A percentile compares a stretch with the other conserved stretches of the same genome.
Conservation (phyloP, 352 stramenopile genomes). For the Phytopythium cucurbitacearum region DNA sequence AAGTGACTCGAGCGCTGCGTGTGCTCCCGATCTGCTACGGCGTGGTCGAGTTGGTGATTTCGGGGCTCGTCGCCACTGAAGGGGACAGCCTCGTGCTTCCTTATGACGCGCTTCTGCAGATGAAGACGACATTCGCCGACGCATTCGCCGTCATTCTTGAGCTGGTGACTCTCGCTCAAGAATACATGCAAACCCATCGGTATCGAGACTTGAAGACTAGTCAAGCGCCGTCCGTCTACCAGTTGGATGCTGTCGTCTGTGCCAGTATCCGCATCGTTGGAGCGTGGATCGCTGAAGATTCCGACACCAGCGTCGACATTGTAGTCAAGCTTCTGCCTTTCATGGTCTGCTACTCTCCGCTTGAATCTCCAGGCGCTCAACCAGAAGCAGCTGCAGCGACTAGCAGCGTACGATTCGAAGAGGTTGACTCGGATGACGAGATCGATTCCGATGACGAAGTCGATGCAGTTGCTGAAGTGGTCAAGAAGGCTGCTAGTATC, state of each 20-base stretch:
- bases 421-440: conserved; percentile 60
- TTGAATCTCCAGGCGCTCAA: conserved; percentile 12
- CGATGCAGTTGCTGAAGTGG: conserved; percentile 36
- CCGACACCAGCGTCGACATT: conserved; percentile 62
- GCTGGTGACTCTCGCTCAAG: conserved; percentile 55
- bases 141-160: conserved; percentile 70
- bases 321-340: conserved; percentile 73
- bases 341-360: conserved; percentile 70
- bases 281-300: conserved; percentile 82
- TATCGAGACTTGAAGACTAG: conserved; percentile 42
- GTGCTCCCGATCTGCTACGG: conserved; percentile 77
- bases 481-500: conserved; percentile 28
- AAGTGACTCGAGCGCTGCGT: conserved; percentile 47
- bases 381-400: conserved; percentile 11
- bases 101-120: conserved; percentile 66
- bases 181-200: conserved; percentile 72
- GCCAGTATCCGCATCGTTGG: conserved; percentile 72
- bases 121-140: conserved; percentile 69
- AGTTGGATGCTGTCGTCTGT: conserved; percentile 73
- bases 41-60: conserved; percentile 70
- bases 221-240: conserved; percentile 26
- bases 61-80: conserved; percentile 46
- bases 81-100: conserved; percentile 42
- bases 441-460: conserved; percentile 74
- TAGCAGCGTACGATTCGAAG: conserved; percentile 14